A percentile compares a stretch with the other conserved stretches of the same genome.
Conservation (phyloP, 2,329 filamentous ascomycete species). For the Pseudonectria buxi region DNA sequence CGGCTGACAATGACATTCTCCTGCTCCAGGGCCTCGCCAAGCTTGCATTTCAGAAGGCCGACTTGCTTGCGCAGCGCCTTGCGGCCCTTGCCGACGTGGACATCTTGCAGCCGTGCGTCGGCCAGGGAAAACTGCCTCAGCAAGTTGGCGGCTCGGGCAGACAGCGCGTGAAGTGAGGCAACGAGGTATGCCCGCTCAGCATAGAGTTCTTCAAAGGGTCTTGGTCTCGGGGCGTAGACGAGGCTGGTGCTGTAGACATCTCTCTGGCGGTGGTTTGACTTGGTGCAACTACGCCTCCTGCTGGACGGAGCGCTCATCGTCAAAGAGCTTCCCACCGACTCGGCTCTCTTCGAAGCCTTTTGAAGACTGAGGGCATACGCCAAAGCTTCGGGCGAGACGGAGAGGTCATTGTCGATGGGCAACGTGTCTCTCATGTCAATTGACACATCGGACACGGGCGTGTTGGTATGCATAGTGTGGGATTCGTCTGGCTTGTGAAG, state of each 20-base stretch:
- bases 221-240: conserved; percentile 31
- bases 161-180: conserved; percentile 34
- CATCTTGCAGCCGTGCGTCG: conserved; percentile 27
- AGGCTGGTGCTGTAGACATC: conserved; percentile 5
- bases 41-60: conserved; percentile 33
- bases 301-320: too few species aligned
- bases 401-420: too few species aligned
- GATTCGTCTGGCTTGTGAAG: too few species aligned
- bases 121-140: conserved; percentile 31
- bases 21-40: conserved; percentile 39
- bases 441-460: too few species aligned
- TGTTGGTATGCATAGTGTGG: too few species aligned
- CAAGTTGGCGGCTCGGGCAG: conserved; percentile 30
- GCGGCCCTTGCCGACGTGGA: conserved; percentile 17
- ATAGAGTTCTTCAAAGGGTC: conserved; percentile 36
- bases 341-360: too few species aligned
- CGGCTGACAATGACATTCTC: conserved; percentile 38
- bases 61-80: conserved; percentile 35
- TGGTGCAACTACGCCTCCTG: too few species aligned
- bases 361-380: too few species aligned
- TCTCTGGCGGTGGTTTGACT: too few species aligned
- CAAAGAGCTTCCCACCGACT: too few species aligned
- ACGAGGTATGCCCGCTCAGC: conserved; percentile 42
- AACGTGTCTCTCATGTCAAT: too few species aligned
- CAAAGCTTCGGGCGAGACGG: too few species aligned